Percentiles rank a stretch among this genome's conserved stretches.
Conservation (phyloP, 208 protist genomes). For the Leishmania turanica region DNA sequence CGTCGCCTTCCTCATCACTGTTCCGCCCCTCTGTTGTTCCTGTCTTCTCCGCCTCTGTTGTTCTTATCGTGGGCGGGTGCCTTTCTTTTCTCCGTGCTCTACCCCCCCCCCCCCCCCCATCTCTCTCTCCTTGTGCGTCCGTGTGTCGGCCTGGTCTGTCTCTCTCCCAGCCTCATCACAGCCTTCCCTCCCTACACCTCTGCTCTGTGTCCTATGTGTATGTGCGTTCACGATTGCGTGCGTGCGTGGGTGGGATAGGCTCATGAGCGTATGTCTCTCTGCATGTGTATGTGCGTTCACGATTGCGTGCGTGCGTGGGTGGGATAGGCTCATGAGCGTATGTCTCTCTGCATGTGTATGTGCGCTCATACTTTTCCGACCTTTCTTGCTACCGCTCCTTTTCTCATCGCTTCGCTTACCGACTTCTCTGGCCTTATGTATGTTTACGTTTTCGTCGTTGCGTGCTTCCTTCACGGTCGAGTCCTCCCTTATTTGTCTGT, state of each 20-base stretch:
- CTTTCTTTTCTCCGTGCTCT: neutral
- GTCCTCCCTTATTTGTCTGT: neutral
- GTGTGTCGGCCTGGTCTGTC: neutral
- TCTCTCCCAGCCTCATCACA: neutral
- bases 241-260: neutral
- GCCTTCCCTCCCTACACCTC: neutral
- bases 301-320: neutral
- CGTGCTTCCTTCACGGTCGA: neutral
- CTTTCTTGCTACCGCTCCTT: neutral
- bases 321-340: neutral
- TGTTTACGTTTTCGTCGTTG: neutral
- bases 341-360: neutral
- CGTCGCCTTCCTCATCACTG: neutral
- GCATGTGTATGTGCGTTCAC: neutral
- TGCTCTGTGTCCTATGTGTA: neutral
- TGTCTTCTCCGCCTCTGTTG: neutral
- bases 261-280: neutral
- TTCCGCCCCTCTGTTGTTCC: neutral
- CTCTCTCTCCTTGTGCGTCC: neutral
- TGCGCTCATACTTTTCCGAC: neutral
- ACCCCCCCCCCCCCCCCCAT: neutral
- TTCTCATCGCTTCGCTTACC: neutral
- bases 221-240: neutral
- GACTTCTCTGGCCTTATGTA: neutral
- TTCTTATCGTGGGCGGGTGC: too few relatives aligned